phyloP scores from a whole-genome alignment of 192 early-diverging fungal species.

The Rhizophlyctis rosea region DNA sequence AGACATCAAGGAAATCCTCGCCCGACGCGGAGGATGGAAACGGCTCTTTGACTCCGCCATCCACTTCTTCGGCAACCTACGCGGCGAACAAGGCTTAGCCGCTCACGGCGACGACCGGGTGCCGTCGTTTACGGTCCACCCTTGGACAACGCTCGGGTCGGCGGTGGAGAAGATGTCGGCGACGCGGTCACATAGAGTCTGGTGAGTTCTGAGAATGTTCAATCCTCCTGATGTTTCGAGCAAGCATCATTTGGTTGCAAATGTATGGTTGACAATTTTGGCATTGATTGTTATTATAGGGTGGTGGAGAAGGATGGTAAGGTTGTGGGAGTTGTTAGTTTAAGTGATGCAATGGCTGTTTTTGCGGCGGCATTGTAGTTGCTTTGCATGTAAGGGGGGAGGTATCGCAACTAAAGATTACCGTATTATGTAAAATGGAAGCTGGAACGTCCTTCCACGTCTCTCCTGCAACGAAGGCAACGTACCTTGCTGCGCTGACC shows the following conservation, averaged over 20 bases:
- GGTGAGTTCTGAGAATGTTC: no score
- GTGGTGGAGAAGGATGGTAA: slow-evolving; percentile 34
- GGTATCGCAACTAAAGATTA: no score
- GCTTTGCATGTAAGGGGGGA: not conserved
- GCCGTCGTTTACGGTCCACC: slow-evolving; percentile 44
- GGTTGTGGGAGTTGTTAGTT: slow-evolving; percentile 42
- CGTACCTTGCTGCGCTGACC: no score
- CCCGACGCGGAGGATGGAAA: slow-evolving; percentile 36
- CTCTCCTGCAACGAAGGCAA: no score
- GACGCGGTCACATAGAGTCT: slow-evolving; percentile 45
- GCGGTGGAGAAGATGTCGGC: slow-evolving; percentile 57
- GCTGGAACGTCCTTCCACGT: no score
- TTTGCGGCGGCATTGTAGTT: not conserved
- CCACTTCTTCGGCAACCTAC: slow-evolving; percentile 43
- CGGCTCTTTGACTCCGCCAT: slow-evolving; percentile 35
- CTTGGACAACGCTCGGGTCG: slow-evolving; percentile 36
- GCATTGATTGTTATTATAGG: no score
- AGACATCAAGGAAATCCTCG: slow-evolving; percentile 51
- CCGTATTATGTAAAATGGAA: no score
- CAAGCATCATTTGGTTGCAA: no score
- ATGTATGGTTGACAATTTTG: no score
- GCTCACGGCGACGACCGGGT: slow-evolving; percentile 30
- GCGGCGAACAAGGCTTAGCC: slow-evolving; percentile 35
- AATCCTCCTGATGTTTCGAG: no score
- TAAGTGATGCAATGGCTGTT: slow-evolving; percentile 38